Base-by-base conservation (phyloP, 176 grass and related monocot genomes). In the Hordeum marinum region DNA sequence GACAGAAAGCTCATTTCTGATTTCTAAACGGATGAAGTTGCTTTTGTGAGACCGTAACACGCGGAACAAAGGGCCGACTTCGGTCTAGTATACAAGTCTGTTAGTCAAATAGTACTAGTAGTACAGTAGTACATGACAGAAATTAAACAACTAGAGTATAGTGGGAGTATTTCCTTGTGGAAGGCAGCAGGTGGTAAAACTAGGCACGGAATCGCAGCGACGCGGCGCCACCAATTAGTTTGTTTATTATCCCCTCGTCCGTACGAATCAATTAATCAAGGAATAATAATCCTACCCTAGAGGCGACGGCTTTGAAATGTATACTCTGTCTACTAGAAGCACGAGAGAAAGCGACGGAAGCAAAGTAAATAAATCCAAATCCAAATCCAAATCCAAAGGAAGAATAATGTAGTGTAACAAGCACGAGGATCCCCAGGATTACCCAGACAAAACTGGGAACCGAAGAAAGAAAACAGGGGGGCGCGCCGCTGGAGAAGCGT, bases 181-280 rank as follows among this genome's bases (percentile, higher is more conserved):
- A 74, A 34, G 63, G 1, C 42, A 68, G 60, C 15, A 23, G 25
- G 15, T 18, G 24, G 61, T 18, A 35, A 42, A 37, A 18, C 1
- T 12, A 54, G 27, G 21, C 6, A 25, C 34, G 36, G 41, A 24
- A 72, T 77, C 13, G 39, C 37, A 23, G 50, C 79, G 84, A 63
- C 14, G 64, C 73, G 79, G 79, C 88, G 84, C 35, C 80, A 83
- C 66, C 66, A 75, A 79, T 39, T 78, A 72, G 54, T 85, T 76
- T n/a, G n/a, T n/a, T n/a, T n/a, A n/a, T n/a, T 39, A 78, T 29
- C 54, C 35, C 32, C 25, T 8, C 37, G 65, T 80, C 75, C 68
- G 80, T 86, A 86, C 84, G 61, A 67, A 37, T 0, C 0, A n/a
- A 83, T 46, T 80, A 87, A 87, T 84, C 66, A 81, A 89, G 60